Conservation (phyloP, 2,329 filamentous ascomycete genomes). For the Nothophoma quercina region DNA sequence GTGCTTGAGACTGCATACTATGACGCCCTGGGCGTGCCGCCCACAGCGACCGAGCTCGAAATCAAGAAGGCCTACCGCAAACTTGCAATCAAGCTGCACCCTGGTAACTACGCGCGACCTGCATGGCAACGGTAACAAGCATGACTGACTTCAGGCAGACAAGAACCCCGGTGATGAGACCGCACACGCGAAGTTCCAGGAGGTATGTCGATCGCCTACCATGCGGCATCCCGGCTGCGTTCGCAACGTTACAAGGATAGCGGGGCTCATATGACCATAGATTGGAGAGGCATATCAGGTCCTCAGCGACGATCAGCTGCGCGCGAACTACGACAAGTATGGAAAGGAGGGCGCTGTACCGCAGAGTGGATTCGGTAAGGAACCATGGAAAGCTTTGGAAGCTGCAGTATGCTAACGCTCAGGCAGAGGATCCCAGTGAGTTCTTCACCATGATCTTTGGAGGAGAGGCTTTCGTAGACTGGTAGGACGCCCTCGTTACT, state of each 20-base stretch:
- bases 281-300: conserved; percentile 80
- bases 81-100: conserved; percentile 90
- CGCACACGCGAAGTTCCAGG: conserved; percentile 93
- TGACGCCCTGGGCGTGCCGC: conserved; percentile 83
- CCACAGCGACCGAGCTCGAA: conserved; percentile 86
- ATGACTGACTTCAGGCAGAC: conserved; percentile 62
- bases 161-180: conserved; percentile 98
- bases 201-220: conserved; percentile 59
- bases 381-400: background rate
- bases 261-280: conserved; percentile 48
- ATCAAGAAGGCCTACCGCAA: conserved; percentile 97
- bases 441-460: conserved; percentile 99
- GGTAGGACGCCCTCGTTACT: conserved; percentile 51
- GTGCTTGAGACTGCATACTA: conserved; percentile 90
- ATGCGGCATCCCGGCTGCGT: conserved; percentile 5
- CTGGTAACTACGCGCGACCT: conserved; percentile 62
- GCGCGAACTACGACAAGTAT: conserved; percentile 94
- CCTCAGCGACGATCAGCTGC: conserved; percentile 84
- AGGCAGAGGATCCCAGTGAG: conserved; percentile 84
- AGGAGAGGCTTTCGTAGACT: conserved; percentile 92
- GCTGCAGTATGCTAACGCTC: conserved; percentile 30
- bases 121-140: conserved; percentile 2
- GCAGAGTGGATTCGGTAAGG: conserved; percentile 81
- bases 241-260: conserved; percentile 12
- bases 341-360: conserved; percentile 95